Evolutionary conservation across 2,329 filamentous ascomycete species (phyloP).

Genomic region (Cordyceps farinosa): DNA sequence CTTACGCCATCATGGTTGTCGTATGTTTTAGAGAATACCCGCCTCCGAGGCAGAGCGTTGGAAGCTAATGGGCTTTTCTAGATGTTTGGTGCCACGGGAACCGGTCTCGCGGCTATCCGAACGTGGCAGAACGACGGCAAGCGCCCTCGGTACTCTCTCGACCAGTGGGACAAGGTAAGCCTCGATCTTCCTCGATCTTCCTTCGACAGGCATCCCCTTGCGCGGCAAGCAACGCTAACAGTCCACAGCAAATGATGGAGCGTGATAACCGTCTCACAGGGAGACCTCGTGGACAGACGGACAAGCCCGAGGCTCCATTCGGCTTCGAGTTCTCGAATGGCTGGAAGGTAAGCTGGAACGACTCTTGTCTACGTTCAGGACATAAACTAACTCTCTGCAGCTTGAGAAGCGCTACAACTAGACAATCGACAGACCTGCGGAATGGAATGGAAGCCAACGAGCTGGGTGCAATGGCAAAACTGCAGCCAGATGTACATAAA

Average conservation of each 20-base stretch:
- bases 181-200: background rate
- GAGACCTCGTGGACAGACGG: conserved; percentile 54
- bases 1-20: conserved; percentile 61
- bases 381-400: conserved; percentile 31
- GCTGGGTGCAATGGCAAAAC: conserved; percentile 5
- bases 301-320: conserved; percentile 50
- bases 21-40: conserved; percentile 40
- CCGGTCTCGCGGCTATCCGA: conserved; percentile 54
- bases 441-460: background rate
- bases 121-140: conserved; percentile 59
- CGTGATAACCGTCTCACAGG: conserved; percentile 61
- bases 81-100: conserved; percentile 62
- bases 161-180: conserved; percentile 61
- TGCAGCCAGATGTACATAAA: conserved; percentile 19
- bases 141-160: conserved; percentile 55
- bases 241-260: conserved; percentile 60
- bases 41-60: background rate
- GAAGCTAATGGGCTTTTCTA: conserved; percentile 32
- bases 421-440: conserved; percentile 12
- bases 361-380: conserved; percentile 8
- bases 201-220: background rate
- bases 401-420: conserved; percentile 53
- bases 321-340: conserved; percentile 62
- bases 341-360: conserved; percentile 52
- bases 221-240: conserved; percentile 27